Base-by-base conservation (phyloP, 2,329 filamentous ascomycete species). In the Pyrenochaeta sp. region DNA sequence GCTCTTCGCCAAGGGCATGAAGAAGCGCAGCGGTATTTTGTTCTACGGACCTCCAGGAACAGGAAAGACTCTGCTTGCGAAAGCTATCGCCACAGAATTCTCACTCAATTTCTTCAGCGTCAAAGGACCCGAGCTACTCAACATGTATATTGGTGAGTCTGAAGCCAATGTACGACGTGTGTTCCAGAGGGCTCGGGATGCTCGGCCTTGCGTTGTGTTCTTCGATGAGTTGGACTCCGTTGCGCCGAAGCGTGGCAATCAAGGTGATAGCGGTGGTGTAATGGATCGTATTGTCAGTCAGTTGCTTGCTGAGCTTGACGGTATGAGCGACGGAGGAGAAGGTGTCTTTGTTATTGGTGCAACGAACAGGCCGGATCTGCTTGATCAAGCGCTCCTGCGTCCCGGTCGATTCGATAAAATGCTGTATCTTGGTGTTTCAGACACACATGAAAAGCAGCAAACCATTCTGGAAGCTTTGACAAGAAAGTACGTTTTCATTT, bases 221-320 rank as follows among this genome's bases (percentile, higher is more conserved):
- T 96, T 97, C 68, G 92, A 97, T 69, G 92, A 97, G 75, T 75
- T 97, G 63, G 92, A 97, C 75, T 95, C 91, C 0, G 94, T 98
- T 2, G 94, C 95, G 4, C 95, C 95, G 0, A 98, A 98, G 80
- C 85, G 95, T 77, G 95, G 95, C 32, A 98, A 98, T 69, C 94
- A 98, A 76, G 95, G 95, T 43, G 95, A 98, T 69, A 97, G 92
- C 60, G 94, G 95, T 51, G 95, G 95, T 71, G 95, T 98, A 50
- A 98, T 98, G 94, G 95, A 98, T 74, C 87, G 95, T 49, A 98
- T 98, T 62, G 94, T 99, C 45, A 95, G 90, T 54, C 95, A 98
- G 79, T 81, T 99, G 39, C 85, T 99, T 10, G 95, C 95, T 0
- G 95, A 99, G 77, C 82, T 99, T 18, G 95, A 99, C 72, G 95